Conservation (phyloP, 345 rosid genomes). For the Eucalyptus curtisii region DNA sequence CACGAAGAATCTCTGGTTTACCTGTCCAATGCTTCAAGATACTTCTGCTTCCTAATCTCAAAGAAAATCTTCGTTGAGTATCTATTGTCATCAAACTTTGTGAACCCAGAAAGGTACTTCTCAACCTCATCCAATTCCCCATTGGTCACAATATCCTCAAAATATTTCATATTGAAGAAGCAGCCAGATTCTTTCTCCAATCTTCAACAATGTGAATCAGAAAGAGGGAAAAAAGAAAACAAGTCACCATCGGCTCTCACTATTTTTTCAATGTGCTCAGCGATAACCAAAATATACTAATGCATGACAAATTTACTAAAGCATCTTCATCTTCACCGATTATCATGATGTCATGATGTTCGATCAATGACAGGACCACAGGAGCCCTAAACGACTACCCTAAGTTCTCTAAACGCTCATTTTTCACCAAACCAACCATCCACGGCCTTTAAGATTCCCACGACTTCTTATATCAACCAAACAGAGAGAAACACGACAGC, state of each 20-base stretch:
- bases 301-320: not conserved
- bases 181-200: slow-evolving; percentile 58
- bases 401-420: not conserved
- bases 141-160: slow-evolving; percentile 31
- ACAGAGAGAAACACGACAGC: not conserved
- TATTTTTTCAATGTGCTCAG: not conserved
- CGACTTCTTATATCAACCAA: not conserved
- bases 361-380: not conserved
- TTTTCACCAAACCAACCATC: not conserved
- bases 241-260: not conserved
- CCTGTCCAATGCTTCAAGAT: slow-evolving; percentile 45
- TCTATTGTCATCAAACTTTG: slow-evolving; percentile 29
- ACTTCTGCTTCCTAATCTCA: slow-evolving; percentile 53
- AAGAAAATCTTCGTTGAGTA: slow-evolving; percentile 48
- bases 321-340: not conserved
- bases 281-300: not conserved
- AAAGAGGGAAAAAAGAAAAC: not conserved
- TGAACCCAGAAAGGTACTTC: slow-evolving; percentile 55
- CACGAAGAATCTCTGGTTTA: not conserved
- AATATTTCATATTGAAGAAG: slow-evolving; percentile 45
- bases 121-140: slow-evolving; percentile 52
- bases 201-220: slow-evolving; percentile 17
- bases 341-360: not conserved
- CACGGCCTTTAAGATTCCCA: not conserved
- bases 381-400: not conserved